Evolutionary conservation across 805 yeast genomes (phyloP), one percentile per base, ranked within the genome.

Genomic region (Suhomyces emberorum): DNA sequence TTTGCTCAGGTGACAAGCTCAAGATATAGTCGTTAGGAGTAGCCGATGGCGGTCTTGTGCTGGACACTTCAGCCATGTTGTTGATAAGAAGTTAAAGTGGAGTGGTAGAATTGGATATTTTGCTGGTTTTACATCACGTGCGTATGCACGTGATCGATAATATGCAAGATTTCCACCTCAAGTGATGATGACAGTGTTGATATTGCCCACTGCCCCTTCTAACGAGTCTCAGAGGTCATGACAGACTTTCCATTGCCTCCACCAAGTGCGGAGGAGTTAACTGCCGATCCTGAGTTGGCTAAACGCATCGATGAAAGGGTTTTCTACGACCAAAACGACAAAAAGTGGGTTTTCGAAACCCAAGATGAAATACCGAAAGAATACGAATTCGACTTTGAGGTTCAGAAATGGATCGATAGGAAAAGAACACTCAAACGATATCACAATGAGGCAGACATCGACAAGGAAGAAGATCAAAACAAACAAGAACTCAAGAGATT

Each of bases 21-120:
- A 61, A 52, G 18, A 68, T 68, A 41, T 63, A 68, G 44, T 68
- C 74, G 42, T 64, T 65, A 19, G 74, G 74, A 5, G 70, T 61
- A 4, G 63, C 48, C 15, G 61, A 44, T 8, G 51, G 34, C 9
- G 60, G 52, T 15, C 44, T 35, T 6, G 45, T 44, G 26, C 43
- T 51, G 4, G 51, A 27, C n/a, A 32, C 34, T 21, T 54, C 56
- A 9, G 55, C 41, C 57, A 54, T 54, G 15, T n/a, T 35, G 9
- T 23, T 7, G 26, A n/a, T n/a, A n/a, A n/a, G n/a, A n/a, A n/a
- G n/a, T n/a, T n/a, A n/a, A n/a, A n/a, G n/a, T n/a, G n/a, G n/a
- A n/a, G n/a, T n/a, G n/a, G n/a, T n/a, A n/a, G n/a, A n/a, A n/a
- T n/a, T n/a, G n/a, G n/a, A n/a, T n/a, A n/a, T n/a, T n/a, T n/a